Evolutionary conservation across 2,329 filamentous ascomycete species (phyloP).

Genomic region (Penicillium sp.): DNA sequence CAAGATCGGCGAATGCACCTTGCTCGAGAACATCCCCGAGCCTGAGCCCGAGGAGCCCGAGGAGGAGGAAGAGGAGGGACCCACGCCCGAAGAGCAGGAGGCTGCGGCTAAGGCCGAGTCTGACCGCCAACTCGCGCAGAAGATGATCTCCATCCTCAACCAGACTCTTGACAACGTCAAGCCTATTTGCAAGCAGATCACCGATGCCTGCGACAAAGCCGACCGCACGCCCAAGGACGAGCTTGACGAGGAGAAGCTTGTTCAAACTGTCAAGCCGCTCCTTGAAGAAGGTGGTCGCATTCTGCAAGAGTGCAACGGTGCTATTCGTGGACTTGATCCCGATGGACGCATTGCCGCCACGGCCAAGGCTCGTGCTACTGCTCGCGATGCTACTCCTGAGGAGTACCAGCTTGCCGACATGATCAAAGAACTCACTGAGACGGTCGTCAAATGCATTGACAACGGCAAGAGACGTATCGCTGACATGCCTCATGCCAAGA

Average conservation of each 20-base stretch:
- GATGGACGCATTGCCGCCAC: slow-evolving; percentile 81
- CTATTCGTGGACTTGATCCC: slow-evolving; percentile 82
- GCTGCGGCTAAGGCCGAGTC: slow-evolving; percentile 62
- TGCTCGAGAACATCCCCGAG: slow-evolving; percentile 57
- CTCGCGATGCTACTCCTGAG: slow-evolving; percentile 74
- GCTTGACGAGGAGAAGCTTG: slow-evolving; percentile 83
- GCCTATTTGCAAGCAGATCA: slow-evolving; percentile 75
- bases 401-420: slow-evolving; percentile 81
- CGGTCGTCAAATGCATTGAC: slow-evolving; percentile 79
- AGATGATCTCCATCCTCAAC: slow-evolving; percentile 70
- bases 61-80: slow-evolving; percentile 41
- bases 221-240: slow-evolving; percentile 81
- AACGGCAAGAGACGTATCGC: slow-evolving; percentile 83
- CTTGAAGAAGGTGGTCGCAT: slow-evolving; percentile 83
- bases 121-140: slow-evolving; percentile 72
- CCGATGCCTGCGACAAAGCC: slow-evolving; percentile 66
- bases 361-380: slow-evolving; percentile 75
- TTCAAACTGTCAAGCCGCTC: slow-evolving; percentile 80
- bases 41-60: slow-evolving; percentile 47
- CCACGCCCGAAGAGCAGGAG: slow-evolving; percentile 46
- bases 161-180: slow-evolving; percentile 80
- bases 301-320: slow-evolving; percentile 80
- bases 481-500: slow-evolving; percentile 92
- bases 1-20: slow-evolving; percentile 61
- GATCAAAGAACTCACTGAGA: slow-evolving; percentile 79